A percentile compares a stretch with the other conserved stretches of the same genome.
These are phyloP conservation scores for Coniferiporia weirii DNA, from an alignment of 1,284 basidiomycete genomes.

Conservation along the genomic window DNA sequence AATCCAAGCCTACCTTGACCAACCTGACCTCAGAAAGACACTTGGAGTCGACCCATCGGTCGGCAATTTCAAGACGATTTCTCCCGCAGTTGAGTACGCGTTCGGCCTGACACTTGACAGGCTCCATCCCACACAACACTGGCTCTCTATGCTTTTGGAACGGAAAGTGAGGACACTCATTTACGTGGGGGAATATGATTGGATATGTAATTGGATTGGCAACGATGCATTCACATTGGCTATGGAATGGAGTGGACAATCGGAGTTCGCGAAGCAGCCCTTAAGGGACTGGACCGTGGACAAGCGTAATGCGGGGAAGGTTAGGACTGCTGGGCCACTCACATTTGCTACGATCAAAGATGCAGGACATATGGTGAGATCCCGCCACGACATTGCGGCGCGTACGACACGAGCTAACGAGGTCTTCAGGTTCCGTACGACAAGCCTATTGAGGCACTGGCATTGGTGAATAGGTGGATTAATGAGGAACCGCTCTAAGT, in stretches of 20 bases:
- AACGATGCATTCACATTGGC: slow-evolving; percentile 35
- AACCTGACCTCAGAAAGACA: slow-evolving; percentile 13
- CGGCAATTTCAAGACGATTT: slow-evolving; percentile 12
- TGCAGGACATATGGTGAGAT: slow-evolving; percentile 25
- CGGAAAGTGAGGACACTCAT: slow-evolving; percentile 41
- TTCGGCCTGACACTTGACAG: slow-evolving; percentile 7
- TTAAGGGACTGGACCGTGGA: slow-evolving; percentile 31
- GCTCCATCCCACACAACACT: slow-evolving; percentile 24
- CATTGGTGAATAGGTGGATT: slow-evolving; percentile 28
- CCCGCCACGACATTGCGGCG: too few relatives aligned
- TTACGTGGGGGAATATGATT: slow-evolving; percentile 37
- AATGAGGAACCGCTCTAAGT: not conserved
- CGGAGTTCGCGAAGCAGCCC: slow-evolving; percentile 32
- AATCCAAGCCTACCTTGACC: slow-evolving; percentile 21
- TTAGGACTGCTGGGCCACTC: slow-evolving; percentile 20
- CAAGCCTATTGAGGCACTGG: slow-evolving; percentile 24
- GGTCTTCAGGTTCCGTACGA: slow-evolving; percentile 23
- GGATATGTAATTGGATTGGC: slow-evolving; percentile 37
- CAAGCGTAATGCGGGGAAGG: slow-evolving; percentile 19
- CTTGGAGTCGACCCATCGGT: slow-evolving; percentile 19
- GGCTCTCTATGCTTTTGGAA: slow-evolving; percentile 41
- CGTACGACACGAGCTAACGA: not conserved
- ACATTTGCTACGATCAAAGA: slow-evolving; percentile 22
- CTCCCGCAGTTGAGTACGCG: not conserved
- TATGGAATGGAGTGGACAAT: slow-evolving; percentile 35